Evolutionary conservation across 2,329 filamentous ascomycete species (phyloP).

Genomic region (Dendrostoma leiphaemia): DNA sequence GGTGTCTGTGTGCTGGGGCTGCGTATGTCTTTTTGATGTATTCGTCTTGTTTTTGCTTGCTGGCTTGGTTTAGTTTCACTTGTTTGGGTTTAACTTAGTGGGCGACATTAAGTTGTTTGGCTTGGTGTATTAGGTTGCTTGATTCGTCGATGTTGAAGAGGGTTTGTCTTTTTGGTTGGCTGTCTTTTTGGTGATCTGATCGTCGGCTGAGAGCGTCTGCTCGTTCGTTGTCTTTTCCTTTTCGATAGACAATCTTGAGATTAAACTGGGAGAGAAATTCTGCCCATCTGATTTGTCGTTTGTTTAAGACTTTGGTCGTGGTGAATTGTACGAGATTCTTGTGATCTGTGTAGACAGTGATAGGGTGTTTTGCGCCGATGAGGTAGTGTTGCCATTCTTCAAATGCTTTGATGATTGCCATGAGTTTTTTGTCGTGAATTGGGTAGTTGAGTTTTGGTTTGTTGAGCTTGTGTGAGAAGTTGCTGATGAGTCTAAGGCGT

Average conservation of each 20-base stretch:
- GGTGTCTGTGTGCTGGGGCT: background rate
- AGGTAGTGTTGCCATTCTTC: conserved; percentile 26
- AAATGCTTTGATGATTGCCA: conserved; percentile 24
- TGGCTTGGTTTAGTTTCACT: background rate
- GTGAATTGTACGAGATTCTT: conserved; percentile 29
- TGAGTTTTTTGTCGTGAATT: conserved; percentile 28
- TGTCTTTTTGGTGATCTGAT: too few relatives aligned
- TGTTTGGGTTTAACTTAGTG: background rate
- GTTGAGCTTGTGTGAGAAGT: conserved; percentile 20
- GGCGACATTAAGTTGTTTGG: background rate
- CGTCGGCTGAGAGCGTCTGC: conserved; percentile 20
- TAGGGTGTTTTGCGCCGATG: conserved; percentile 12
- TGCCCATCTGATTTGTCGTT: conserved; percentile 25
- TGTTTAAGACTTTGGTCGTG: conserved; percentile 24
- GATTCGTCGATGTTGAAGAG: background rate
- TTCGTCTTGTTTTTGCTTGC: background rate
- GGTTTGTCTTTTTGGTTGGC: background rate
- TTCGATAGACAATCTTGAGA: conserved; percentile 25
- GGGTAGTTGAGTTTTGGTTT: conserved; percentile 24
- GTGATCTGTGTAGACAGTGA: conserved; percentile 23
- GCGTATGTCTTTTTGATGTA: background rate
- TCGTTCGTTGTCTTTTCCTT: conserved; percentile 18
- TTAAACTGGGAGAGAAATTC: conserved; percentile 24
- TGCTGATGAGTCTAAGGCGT: conserved; percentile 9
- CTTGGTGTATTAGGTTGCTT: background rate